Evolutionary conservation across 2,329 filamentous ascomycete genomes (phyloP).

Genomic region (Thelonectria rubi): DNA sequence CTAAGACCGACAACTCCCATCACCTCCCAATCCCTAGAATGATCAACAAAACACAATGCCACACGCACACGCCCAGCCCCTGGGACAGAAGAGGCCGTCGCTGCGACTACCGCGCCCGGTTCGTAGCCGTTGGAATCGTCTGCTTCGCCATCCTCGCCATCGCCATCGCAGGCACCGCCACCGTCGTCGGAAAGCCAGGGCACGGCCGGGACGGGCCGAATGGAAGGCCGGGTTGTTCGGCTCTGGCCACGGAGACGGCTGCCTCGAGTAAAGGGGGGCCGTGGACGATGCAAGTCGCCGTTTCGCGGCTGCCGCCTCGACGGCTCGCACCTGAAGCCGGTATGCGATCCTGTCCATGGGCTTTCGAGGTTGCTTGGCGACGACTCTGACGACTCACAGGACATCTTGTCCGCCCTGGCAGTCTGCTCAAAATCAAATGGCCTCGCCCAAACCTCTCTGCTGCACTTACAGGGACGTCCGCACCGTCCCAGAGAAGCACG

Average conservation of each 20-base stretch:
- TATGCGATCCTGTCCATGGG: constrained; percentile 6
- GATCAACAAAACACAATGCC: constrained; percentile 41
- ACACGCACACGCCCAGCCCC: constrained; percentile 43
- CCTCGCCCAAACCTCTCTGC: constrained; percentile 27
- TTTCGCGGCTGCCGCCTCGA: constrained; percentile 15
- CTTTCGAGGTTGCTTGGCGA: background rate
- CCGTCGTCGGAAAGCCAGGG: constrained; percentile 24
- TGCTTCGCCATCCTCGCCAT: constrained; percentile 35
- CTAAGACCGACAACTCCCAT: background rate
- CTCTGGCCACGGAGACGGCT: background rate
- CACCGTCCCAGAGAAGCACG: constrained; percentile 17
- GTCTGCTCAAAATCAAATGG: constrained; percentile 17
- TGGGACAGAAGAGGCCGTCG: constrained; percentile 40
- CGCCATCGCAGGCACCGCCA: constrained; percentile 33
- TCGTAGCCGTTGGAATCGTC: constrained; percentile 40
- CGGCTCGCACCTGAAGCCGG: constrained; percentile 25
- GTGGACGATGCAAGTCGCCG: constrained; percentile 13
- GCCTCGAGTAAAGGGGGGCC: background rate
- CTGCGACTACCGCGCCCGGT: constrained; percentile 40
- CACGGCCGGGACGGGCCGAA: constrained; percentile 15
- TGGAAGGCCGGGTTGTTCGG: background rate
- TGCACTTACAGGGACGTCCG: constrained; percentile 27
- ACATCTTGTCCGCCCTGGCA: constrained; percentile 22
- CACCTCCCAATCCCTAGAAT: constrained; percentile 22
- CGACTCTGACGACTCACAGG: constrained; percentile 22